phyloP scores from a whole-genome alignment of 2,329 filamentous ascomycete genomes.

The Trichoderma cornu-damae region DNA sequence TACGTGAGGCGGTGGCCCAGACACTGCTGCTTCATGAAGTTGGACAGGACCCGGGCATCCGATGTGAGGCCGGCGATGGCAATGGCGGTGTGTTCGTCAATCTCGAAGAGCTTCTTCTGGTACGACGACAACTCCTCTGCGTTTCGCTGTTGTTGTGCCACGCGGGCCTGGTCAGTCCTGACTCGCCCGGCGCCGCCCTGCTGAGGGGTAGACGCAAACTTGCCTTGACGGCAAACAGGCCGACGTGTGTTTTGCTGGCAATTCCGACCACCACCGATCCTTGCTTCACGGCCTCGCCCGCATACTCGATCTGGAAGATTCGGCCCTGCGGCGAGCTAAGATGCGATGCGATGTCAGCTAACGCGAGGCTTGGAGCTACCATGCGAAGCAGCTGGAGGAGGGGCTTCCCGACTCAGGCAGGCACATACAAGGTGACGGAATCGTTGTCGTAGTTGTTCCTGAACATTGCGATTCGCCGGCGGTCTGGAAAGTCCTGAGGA shows the following conservation, averaged over 20 bases:
- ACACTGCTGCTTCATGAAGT: constrained; percentile 99
- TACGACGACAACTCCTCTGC: constrained; percentile 99
- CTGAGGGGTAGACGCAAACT: constrained; percentile 18
- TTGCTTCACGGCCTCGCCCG: constrained; percentile 97
- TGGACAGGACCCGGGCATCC: constrained; percentile 96
- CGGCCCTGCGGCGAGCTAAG: constrained; percentile 95
- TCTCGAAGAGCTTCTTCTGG: constrained; percentile 97
- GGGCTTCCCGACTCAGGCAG: constrained; percentile 16
- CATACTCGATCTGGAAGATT: constrained; percentile 99
- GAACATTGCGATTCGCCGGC: constrained; percentile 66
- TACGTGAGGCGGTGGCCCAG: constrained; percentile 94
- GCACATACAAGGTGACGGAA: constrained; percentile 91
- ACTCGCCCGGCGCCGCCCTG: not conserved
- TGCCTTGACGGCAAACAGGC: constrained; percentile 95
- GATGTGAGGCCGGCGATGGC: constrained; percentile 95
- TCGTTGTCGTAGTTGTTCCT: constrained; percentile 99
- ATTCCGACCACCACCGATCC: constrained; percentile 96
- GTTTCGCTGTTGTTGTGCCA: constrained; percentile 68
- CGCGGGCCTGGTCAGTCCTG: constrained; percentile 12
- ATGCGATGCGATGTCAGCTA: constrained; percentile 6
- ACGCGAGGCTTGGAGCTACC: constrained; percentile 20
- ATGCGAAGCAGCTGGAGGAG: not conserved
- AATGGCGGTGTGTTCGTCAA: constrained; percentile 93
- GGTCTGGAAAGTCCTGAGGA: constrained; percentile 12
- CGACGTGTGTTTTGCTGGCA: constrained; percentile 95